Evolutionary conservation across 1,284 basidiomycete species (phyloP).

Genomic region (Exobasidium cylindrosporum): DNA sequence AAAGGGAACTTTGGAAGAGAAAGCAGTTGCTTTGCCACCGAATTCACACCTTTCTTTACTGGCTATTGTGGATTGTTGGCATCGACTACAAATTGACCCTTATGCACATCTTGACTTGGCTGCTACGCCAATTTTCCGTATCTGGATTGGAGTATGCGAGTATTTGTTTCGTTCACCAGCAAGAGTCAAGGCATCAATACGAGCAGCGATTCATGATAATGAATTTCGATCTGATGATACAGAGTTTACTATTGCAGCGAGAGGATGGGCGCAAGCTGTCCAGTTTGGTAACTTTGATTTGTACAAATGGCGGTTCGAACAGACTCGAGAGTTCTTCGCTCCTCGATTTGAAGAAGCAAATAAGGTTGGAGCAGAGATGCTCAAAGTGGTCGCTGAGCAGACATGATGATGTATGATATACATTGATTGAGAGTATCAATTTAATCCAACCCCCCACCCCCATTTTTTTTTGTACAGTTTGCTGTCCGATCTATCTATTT

Average conservation of each 20-base stretch:
- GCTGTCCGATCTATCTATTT: no score
- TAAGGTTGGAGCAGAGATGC: constrained; percentile 81
- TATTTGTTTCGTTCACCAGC: constrained; percentile 75
- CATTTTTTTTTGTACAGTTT: no score
- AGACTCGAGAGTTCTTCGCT: constrained; percentile 79
- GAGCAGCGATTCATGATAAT: constrained; percentile 72
- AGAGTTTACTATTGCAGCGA: constrained; percentile 88
- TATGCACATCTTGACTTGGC: constrained; percentile 89
- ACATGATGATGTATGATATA: no score
- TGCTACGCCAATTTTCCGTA: constrained; percentile 90
- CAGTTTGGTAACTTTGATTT: constrained; percentile 87
- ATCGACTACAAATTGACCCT: constrained; percentile 78
- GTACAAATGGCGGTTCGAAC: constrained; percentile 76
- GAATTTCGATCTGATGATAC: constrained; percentile 83
- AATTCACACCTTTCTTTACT: constrained; percentile 95
- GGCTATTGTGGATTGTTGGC: constrained; percentile 99
- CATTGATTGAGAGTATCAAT: no score
- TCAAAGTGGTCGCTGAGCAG: constrained; percentile 68
- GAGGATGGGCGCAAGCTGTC: constrained; percentile 78
- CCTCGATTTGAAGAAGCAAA: constrained; percentile 81
- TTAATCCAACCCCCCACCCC: no score
- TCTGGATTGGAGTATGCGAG: constrained; percentile 97
- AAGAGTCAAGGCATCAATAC: constrained; percentile 38
- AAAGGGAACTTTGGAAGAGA: background rate
- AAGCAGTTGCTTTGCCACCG: constrained; percentile 49